phyloP scores from a whole-genome alignment of 2,329 filamentous ascomycete genomes.

The Stemphylium beticola region DNA sequence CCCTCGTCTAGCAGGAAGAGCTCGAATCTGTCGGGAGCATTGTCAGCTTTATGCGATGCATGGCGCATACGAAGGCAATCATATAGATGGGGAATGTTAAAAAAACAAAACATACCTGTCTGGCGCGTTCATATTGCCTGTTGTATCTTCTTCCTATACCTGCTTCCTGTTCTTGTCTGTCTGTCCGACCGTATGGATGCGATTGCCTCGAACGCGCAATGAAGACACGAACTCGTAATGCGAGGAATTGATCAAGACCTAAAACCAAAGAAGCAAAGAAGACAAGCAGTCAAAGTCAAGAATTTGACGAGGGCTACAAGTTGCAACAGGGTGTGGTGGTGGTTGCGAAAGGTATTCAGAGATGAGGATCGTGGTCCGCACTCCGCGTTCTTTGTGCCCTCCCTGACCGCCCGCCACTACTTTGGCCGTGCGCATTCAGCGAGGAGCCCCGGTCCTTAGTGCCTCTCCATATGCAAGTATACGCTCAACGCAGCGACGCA shows the following conservation, averaged over 20 bases:
- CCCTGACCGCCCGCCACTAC: conserved; percentile 21
- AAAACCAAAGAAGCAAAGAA: neutral
- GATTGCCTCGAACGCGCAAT: conserved; percentile 6
- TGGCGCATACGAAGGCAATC: conserved; percentile 10
- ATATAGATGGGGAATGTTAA: neutral
- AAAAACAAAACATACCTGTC: conserved; percentile 39
- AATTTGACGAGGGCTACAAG: neutral
- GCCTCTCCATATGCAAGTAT: neutral
- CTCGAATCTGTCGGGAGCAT: conserved; percentile 72
- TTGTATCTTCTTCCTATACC: conserved; percentile 9
- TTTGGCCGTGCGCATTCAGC: conserved; percentile 9
- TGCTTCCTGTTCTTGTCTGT: conserved; percentile 4
- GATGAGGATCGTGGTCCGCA: conserved; percentile 15
- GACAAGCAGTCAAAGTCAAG: neutral
- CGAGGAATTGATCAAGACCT: neutral
- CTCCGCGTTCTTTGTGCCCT: conserved; percentile 24
- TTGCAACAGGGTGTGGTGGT: neutral
- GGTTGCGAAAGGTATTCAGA: conserved; percentile 12
- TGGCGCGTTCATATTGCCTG: conserved; percentile 46
- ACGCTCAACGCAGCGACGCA: too few relatives aligned
- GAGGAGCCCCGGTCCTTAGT: neutral
- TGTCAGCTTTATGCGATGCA: conserved; percentile 23
- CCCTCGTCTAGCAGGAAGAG: conserved; percentile 85
- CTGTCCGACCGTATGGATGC: neutral
- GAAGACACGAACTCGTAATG: neutral